These are phyloP conservation scores for Heliamphora pulchella DNA, from an alignment of 179 eudicot genomes.

Conservation along the genomic window DNA sequence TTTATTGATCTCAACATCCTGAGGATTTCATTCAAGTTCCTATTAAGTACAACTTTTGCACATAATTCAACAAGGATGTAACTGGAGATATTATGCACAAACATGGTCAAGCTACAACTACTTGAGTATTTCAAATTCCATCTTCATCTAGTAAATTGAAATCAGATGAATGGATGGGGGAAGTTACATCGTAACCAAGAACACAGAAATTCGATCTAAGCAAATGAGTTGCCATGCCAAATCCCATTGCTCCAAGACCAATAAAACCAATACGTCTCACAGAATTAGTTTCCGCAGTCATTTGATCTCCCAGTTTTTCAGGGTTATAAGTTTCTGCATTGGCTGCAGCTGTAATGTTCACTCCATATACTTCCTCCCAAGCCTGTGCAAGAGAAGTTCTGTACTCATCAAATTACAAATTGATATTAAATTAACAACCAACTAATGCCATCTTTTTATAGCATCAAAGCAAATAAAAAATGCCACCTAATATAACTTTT, in stretches of 20 bases:
- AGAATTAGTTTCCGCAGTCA: slow-evolving; percentile 35
- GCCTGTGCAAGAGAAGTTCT: slow-evolving; percentile 37
- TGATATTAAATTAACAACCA: background rate
- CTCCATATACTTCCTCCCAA: slow-evolving; percentile 70
- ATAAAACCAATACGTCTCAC: slow-evolving; percentile 72
- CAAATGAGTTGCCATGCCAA: slow-evolving; percentile 98
- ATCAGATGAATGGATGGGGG: background rate
- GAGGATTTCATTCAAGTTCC: background rate
- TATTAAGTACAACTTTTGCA: background rate
- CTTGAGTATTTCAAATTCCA: background rate
- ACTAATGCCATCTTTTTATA: slow-evolving; percentile 7
- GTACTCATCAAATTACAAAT: background rate
- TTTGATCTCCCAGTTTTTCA: slow-evolving; percentile 53
- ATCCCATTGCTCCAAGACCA: slow-evolving; percentile 99
- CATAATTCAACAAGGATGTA: background rate
- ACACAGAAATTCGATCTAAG: slow-evolving; percentile 72
- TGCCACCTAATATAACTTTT: background rate
- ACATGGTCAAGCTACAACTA: background rate
- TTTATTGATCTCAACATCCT: background rate
- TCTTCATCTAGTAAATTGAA: slow-evolving; percentile 8
- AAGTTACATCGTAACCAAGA: slow-evolving; percentile 71
- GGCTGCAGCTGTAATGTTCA: slow-evolving; percentile 60
- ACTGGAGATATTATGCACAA: slow-evolving; percentile 1
- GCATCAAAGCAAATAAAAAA: slow-evolving; percentile 14
- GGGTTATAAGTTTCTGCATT: slow-evolving; percentile 69